Evolutionary conservation across 2,329 filamentous ascomycete genomes (phyloP), one percentile per base, ranked within the genome.

Genomic region (Thelonectria olida): DNA sequence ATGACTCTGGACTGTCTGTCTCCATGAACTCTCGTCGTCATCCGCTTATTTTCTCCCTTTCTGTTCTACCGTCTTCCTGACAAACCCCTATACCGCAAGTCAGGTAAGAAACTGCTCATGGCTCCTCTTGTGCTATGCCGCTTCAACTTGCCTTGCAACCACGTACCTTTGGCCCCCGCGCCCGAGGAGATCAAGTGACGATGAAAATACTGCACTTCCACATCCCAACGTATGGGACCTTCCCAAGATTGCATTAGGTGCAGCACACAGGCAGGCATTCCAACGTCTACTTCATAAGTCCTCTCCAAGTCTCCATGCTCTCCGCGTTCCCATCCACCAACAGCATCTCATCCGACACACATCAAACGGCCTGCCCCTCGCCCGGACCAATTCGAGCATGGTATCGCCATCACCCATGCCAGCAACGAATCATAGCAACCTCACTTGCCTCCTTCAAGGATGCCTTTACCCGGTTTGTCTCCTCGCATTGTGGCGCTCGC

Each of bases 111-210:
- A n/a, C n/a, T n/a, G n/a, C n/a, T n/a, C n/a, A n/a, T 34, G 31
- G 6, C 7, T 34, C 31, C 20, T 36, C 39, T 39, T n/a, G n/a
- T n/a, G n/a, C n/a, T n/a, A n/a, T n/a, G n/a, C 54, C 53, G 39
- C 45, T 22, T 38, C 54, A 41, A 28, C 50, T 55, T 50, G 49
- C 54, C 47, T 38, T 10, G 36, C 28, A 39, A 12, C n/a, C 15
- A 23, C 53, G 54, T 53, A 48, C 65, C 65, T 61, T 22, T 27
- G 19, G 31, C 50, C 39, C 39, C 44, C 38, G 53, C 52, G 52
- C 44, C 42, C n/a, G 22, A 27, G 44, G 20, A 51, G 54, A 58
- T 68, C 61, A 68, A 70, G 65, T 67, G 63, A 65, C 58, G 58
- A 51, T 17, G 48, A 34, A 49, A 60, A 56, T 47, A 39, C 41